phyloP scores from a whole-genome alignment of 768 basidiomycete species.

The Lentinula guzmanii region DNA sequence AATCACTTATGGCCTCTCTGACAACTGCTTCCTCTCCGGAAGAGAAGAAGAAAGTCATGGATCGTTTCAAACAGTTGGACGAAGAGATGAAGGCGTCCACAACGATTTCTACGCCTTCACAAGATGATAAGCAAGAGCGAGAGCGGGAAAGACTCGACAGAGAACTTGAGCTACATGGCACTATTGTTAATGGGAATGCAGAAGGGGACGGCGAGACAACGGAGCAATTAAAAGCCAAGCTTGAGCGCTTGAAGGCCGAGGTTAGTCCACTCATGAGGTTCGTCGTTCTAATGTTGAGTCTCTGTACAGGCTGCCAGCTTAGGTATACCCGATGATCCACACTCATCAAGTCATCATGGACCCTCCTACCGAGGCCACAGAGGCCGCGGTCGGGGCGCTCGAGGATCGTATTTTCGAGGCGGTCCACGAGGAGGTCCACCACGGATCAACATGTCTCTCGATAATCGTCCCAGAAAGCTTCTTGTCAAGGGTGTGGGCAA shows the following conservation, averaged over 20 bases:
- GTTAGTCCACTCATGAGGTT: conserved; percentile 30
- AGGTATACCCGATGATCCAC: conserved; percentile 53
- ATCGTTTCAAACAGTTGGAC: conserved; percentile 64
- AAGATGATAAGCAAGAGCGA: conserved; percentile 43
- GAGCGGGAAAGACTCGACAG: conserved; percentile 71
- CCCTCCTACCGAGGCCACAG: conserved; percentile 64
- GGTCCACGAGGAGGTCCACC: conserved; percentile 61
- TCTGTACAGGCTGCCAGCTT: conserved; percentile 61
- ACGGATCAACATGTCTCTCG: conserved; percentile 78
- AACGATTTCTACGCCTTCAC: conserved; percentile 15
- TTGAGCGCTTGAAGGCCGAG: conserved; percentile 77
- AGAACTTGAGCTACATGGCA: conserved; percentile 71
- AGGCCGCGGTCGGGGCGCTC: conserved; percentile 54
- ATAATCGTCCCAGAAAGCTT: conserved; percentile 82
- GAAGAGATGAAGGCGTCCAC: conserved; percentile 63
- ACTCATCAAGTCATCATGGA: conserved; percentile 27
- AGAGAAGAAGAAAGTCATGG: conserved; percentile 79
- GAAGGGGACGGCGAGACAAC: conserved; percentile 47
- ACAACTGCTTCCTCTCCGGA: conserved; percentile 48
- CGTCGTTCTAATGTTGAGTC: neutral
- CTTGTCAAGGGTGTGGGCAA: conserved; percentile 61
- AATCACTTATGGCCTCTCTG: conserved; percentile 71
- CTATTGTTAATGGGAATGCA: conserved; percentile 16
- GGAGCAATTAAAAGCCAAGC: conserved; percentile 66
- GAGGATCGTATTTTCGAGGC: conserved; percentile 55